Evolutionary conservation across 1,284 basidiomycete genomes (phyloP).

Genomic region (Pisolithus thermaeus): DNA sequence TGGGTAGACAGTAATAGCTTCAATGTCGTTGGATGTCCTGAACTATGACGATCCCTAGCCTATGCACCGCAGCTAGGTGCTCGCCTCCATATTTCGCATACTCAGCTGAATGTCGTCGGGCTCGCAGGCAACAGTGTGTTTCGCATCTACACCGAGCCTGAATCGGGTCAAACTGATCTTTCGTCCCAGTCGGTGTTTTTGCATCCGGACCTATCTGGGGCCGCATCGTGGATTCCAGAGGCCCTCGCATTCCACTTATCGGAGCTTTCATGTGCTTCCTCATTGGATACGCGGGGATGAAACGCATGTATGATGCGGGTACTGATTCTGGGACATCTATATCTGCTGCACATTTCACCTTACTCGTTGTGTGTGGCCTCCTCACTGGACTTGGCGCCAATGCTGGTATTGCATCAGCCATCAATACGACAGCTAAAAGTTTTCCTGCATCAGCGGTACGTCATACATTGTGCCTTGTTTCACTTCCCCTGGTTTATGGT

Average conservation of each 20-base stretch:
- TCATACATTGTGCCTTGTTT: slow-evolving; percentile 3
- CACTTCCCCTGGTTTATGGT: background rate
- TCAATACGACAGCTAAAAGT: slow-evolving; percentile 64
- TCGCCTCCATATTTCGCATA: slow-evolving; percentile 58
- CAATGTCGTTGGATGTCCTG: background rate
- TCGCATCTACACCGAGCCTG: background rate
- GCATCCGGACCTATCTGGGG: slow-evolving; percentile 57
- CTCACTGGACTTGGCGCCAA: slow-evolving; percentile 61
- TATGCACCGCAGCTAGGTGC: slow-evolving; percentile 71
- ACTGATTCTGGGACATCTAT: background rate
- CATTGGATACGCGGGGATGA: slow-evolving; percentile 62
- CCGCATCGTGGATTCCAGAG: slow-evolving; percentile 51
- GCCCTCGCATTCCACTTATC: slow-evolving; percentile 44
- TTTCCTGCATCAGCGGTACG: slow-evolving; percentile 50
- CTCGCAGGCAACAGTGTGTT: slow-evolving; percentile 49
- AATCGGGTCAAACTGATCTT: background rate
- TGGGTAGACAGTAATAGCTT: background rate
- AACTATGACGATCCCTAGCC: slow-evolving; percentile 33
- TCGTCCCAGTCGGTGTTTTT: slow-evolving; percentile 51
- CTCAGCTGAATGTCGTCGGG: slow-evolving; percentile 64
- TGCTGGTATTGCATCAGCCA: slow-evolving; percentile 46
- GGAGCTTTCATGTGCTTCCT: slow-evolving; percentile 46
- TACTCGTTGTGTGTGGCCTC: slow-evolving; percentile 46
- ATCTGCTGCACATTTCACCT: slow-evolving; percentile 25
- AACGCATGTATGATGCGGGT: slow-evolving; percentile 42